Evolutionary conservation across 768 basidiomycete genomes (phyloP), one percentile per base, ranked within the genome.

Genomic region (Lactifluus echinatus): DNA sequence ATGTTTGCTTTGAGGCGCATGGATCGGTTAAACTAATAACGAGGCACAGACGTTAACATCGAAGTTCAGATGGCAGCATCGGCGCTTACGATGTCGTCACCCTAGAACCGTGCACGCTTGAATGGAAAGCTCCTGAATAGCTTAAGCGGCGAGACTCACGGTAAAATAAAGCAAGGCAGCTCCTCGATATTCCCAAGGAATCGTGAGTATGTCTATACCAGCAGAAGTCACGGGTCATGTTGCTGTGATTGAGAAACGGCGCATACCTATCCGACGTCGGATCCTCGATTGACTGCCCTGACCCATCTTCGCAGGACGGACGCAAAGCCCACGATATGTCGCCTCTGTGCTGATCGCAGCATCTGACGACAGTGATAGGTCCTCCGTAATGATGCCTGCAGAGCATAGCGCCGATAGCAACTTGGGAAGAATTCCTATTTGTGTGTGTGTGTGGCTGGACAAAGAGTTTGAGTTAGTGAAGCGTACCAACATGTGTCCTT

Each of bases 101-200:
- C 93, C 84, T 85, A 49, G 11, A 28, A n/a, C 31, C 31, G 21
- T 15, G 14, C 17, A 15, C 17, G 21, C 50, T 26, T 58, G 2
- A 49, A 15, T 37, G 45, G 31, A 39, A 21, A 8, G 8, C 21
- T 37, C 15, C 4, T 36, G 12, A 29, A 45, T 12, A 14, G 3
- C 14, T 3, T 12, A 12, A 4, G 19, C 17, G 45, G 36, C 17
- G 45, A 29, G 40, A 71, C 79, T 65, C 60, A 86, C 90, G 1
- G 93, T 95, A 67, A 92, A 96, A 69, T 96, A 96, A n/a, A 96
- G 71, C 50, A 93, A 70, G 0, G 93, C 92, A 1, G 87, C 93
- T 0, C 93, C 94, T 65, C 85, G 79, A 26, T 77, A 80, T 50
- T 72, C 70, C 79, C 85, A 93, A 1, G 93, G 91, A 1, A 94